phyloP scores from a whole-genome alignment of 1,284 basidiomycete genomes.

The Puccinia brachypodii region DNA sequence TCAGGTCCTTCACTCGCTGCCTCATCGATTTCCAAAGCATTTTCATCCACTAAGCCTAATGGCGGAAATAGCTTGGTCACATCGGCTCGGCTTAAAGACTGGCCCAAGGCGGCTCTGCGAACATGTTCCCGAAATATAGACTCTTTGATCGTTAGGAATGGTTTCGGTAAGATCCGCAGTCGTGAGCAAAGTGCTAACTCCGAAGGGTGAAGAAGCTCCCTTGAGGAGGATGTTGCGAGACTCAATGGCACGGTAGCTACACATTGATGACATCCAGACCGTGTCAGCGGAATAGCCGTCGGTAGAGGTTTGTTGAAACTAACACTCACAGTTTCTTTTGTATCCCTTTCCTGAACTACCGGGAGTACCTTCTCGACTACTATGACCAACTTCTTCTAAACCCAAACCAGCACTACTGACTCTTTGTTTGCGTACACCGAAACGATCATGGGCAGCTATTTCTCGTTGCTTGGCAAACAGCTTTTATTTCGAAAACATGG shows the following conservation, averaged over 20 bases:
- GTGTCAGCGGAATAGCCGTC: neutral
- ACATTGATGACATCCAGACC: neutral
- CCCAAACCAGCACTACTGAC: constrained; percentile 32
- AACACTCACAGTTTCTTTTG: constrained; percentile 18
- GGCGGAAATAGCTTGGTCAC: constrained; percentile 23
- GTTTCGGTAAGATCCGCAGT: constrained; percentile 82
- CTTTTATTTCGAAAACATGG: constrained; percentile 14
- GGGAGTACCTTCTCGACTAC: constrained; percentile 39
- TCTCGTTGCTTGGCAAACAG: constrained; percentile 20
- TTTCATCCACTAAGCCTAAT: constrained; percentile 25
- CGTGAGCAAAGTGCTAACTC: constrained; percentile 85
- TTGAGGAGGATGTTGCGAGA: constrained; percentile 53
- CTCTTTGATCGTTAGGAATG: constrained; percentile 89
- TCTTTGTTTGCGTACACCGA: constrained; percentile 55
- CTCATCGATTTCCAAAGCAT: neutral
- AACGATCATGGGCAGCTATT: constrained; percentile 49
- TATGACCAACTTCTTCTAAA: neutral
- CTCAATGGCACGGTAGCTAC: constrained; percentile 50
- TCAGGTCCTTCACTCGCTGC: neutral
- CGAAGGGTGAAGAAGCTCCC: constrained; percentile 79
- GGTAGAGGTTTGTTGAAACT: neutral
- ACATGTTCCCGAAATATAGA: constrained; percentile 86
- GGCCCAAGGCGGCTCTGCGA: constrained; percentile 57
- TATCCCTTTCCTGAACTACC: constrained; percentile 48
- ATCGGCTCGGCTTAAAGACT: constrained; percentile 14